These are phyloP conservation scores for Pseudocercospora musae DNA, from an alignment of 2,329 filamentous ascomycete species.

Conservation along the genomic window DNA sequence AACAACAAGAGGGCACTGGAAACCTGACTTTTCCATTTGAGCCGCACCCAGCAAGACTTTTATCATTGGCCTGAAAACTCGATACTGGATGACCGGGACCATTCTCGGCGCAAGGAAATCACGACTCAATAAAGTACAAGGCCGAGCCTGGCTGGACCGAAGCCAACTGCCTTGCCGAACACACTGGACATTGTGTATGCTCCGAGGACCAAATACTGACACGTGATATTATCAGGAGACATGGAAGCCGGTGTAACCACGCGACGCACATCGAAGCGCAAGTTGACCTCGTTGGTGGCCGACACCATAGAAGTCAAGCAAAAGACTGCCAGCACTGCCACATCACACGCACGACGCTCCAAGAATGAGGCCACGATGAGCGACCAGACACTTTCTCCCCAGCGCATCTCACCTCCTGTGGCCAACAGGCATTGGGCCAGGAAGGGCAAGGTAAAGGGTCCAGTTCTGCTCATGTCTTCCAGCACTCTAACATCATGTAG, in stretches of 20 bases:
- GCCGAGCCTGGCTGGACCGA: background rate
- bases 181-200: background rate
- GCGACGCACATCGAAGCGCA: constrained; percentile 7
- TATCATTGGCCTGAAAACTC: background rate
- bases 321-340: constrained; percentile 9
- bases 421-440: constrained; percentile 13
- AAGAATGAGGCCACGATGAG: background rate
- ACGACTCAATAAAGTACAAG: background rate
- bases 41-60: background rate
- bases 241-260: background rate
- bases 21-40: background rate
- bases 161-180: background rate
- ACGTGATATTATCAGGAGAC: background rate
- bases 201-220: background rate
- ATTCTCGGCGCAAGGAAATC: background rate
- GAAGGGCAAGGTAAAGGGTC: constrained; percentile 14
- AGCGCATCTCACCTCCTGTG: background rate
- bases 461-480: background rate
- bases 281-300: constrained; percentile 3
- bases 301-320: constrained; percentile 21
- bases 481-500: background rate
- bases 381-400: background rate
- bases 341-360: background rate
- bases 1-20: background rate
- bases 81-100: background rate